Conservation (phyloP, 495 filamentous ascomycete genomes). For the Aspergillus heteromorphus region DNA sequence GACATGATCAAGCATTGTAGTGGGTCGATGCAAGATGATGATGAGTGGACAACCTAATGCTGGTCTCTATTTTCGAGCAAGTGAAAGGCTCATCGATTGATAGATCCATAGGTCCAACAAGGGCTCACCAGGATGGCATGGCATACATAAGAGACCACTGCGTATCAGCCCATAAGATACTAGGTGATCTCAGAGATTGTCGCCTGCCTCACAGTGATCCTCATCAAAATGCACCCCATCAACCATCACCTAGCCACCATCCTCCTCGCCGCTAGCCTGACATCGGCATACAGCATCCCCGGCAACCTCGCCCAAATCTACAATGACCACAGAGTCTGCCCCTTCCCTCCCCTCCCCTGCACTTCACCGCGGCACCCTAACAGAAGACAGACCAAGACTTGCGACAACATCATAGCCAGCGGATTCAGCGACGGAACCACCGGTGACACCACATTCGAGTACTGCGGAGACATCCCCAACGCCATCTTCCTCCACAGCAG, state of each 20-base stretch:
- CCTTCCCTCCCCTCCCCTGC: neutral
- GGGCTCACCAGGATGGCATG: no score
- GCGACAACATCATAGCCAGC: slow-evolving; percentile 17
- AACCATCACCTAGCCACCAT: neutral
- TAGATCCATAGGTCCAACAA: no score
- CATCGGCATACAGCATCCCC: slow-evolving; percentile 21
- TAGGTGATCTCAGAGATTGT: no score
- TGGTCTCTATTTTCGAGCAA: no score
- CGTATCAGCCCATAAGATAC: no score
- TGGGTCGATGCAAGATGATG: no score
- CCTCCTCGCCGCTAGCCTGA: neutral
- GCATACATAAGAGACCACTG: no score
- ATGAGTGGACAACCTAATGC: no score
- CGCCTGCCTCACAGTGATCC: no score
- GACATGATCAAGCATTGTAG: no score
- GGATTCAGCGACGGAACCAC: slow-evolving; percentile 23
- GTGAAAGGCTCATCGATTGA: no score
- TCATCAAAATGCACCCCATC: neutral
- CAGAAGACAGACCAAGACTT: slow-evolving; percentile 14
- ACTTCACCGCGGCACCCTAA: neutral
- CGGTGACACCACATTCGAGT: slow-evolving; percentile 12
- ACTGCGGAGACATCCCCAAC: slow-evolving; percentile 26
- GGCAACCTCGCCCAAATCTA: slow-evolving; percentile 27
- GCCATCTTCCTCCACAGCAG: slow-evolving; percentile 28
- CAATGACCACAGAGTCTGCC: slow-evolving; percentile 20